These are phyloP conservation scores for Platanthera guangdongensis DNA, from an alignment of 106 monocot genomes.

Conservation along the genomic window DNA sequence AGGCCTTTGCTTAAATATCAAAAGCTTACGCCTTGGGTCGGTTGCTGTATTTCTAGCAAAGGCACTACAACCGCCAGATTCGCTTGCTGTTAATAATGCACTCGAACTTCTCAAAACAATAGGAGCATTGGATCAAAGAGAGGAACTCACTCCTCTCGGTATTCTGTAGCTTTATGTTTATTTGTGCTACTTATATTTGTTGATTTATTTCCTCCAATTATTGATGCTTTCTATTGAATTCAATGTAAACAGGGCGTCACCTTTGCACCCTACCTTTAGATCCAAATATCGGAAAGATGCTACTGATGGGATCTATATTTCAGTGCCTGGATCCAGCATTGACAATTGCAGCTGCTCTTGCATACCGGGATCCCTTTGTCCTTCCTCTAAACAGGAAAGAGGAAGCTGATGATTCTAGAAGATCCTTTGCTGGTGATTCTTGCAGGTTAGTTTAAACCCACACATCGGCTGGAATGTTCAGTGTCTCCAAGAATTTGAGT, in stretches of 20 bases:
- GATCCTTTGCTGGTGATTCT: slow-evolving; percentile 88
- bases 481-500: neutral
- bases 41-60: slow-evolving; percentile 72
- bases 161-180: neutral
- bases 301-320: slow-evolving; percentile 87
- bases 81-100: slow-evolving; percentile 87
- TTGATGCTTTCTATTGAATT: slow-evolving; percentile 3
- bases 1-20: slow-evolving; percentile 92
- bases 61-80: slow-evolving; percentile 90
- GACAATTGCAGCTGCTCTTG: slow-evolving; percentile 94
- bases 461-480: neutral
- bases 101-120: slow-evolving; percentile 89
- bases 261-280: slow-evolving; percentile 81
- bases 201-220: slow-evolving; percentile 1
- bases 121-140: slow-evolving; percentile 77
- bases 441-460: slow-evolving; percentile 47
- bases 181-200: neutral
- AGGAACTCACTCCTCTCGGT: slow-evolving; percentile 94
- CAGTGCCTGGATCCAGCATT: slow-evolving; percentile 90
- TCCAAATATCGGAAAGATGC: slow-evolving; percentile 98
- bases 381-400: slow-evolving; percentile 89
- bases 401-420: slow-evolving; percentile 90
- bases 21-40: slow-evolving; percentile 82
- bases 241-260: slow-evolving; percentile 51
- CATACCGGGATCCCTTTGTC: slow-evolving; percentile 91